phyloP scores from a whole-genome alignment of 2,329 filamentous ascomycete species.

The Penicillium sp. region DNA sequence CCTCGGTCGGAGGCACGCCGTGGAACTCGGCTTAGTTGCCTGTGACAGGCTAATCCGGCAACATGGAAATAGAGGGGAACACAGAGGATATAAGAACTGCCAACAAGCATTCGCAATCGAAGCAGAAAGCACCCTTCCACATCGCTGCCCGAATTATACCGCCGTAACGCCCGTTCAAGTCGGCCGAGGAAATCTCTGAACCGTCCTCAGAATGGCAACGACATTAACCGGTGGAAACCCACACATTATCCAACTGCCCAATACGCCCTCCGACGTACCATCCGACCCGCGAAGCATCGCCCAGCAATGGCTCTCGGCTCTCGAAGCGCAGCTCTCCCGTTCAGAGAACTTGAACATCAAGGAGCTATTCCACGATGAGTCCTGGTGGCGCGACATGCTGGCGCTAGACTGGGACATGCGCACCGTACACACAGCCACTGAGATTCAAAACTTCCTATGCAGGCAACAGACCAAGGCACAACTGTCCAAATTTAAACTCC shows the following conservation, averaged over 20 bases:
- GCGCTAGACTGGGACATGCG: conserved; percentile 40
- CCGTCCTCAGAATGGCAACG: conserved; percentile 13
- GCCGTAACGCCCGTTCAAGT: too few species aligned
- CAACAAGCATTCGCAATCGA: neutral
- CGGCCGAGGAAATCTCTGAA: neutral
- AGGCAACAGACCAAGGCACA: conserved; percentile 23
- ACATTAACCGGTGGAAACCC: conserved; percentile 23
- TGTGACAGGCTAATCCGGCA: neutral
- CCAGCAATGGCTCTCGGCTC: conserved; percentile 31
- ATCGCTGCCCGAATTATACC: neutral
- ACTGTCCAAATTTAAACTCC: conserved; percentile 30
- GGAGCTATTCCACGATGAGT: conserved; percentile 35
- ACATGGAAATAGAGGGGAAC: conserved; percentile 3
- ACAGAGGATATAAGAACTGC: neutral
- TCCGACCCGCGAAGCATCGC: conserved; percentile 25
- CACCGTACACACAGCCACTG: conserved; percentile 29
- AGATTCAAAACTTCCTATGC: conserved; percentile 32
- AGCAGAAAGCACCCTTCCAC: neutral
- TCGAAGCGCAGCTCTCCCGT: conserved; percentile 23
- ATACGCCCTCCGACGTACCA: conserved; percentile 18
- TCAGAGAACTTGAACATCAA: conserved; percentile 16
- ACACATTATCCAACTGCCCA: conserved; percentile 32
- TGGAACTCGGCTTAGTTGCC: conserved; percentile 7
- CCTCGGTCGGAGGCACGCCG: conserved; percentile 2
- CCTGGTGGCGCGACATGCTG: conserved; percentile 43